phyloP scores from a whole-genome alignment of 768 basidiomycete species.

The Xerocomellus chrysenteron region DNA sequence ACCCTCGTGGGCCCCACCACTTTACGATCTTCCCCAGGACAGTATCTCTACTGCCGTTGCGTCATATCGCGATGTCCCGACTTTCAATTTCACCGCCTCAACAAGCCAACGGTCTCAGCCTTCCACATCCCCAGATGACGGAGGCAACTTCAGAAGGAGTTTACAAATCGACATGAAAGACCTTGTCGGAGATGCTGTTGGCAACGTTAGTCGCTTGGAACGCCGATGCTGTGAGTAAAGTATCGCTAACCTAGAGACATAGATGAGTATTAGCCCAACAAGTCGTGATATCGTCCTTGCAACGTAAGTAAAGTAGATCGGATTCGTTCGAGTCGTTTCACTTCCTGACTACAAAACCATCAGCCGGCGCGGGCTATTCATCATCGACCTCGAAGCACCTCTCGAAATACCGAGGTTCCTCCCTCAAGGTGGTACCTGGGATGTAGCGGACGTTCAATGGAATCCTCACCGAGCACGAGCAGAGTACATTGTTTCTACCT shows the following conservation, averaged over 20 bases:
- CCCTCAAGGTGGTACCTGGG: conserved; percentile 96
- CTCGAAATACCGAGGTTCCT: conserved; percentile 88
- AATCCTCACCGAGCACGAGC: conserved; percentile 76
- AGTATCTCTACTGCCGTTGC: conserved; percentile 15
- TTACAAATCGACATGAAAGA: conserved; percentile 79
- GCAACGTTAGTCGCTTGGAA: conserved; percentile 56
- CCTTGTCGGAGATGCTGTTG: conserved; percentile 78
- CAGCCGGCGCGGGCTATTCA: conserved; percentile 87
- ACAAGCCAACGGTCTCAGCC: conserved; percentile 14
- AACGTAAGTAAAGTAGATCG: conserved; percentile 56
- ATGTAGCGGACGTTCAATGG: conserved; percentile 93
- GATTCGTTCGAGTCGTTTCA: not conserved
- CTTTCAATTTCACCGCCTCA: conserved; percentile 16
- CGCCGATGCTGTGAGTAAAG: not conserved
- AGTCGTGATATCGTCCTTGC: conserved; percentile 89
- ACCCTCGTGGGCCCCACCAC: conserved; percentile 34
- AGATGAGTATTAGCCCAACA: conserved; percentile 93
- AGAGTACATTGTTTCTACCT: conserved; percentile 85
- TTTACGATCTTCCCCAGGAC: conserved; percentile 29
- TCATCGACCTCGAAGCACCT: conserved; percentile 90
- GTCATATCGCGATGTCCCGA: conserved; percentile 32
- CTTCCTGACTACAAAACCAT: not conserved
- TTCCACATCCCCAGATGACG: conserved; percentile 48
- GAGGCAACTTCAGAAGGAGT: conserved; percentile 54
- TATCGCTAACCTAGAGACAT: conserved; percentile 3